These are phyloP conservation scores for Agrostemma githago DNA, from an alignment of 148 eudicot genomes.

Conservation along the genomic window DNA sequence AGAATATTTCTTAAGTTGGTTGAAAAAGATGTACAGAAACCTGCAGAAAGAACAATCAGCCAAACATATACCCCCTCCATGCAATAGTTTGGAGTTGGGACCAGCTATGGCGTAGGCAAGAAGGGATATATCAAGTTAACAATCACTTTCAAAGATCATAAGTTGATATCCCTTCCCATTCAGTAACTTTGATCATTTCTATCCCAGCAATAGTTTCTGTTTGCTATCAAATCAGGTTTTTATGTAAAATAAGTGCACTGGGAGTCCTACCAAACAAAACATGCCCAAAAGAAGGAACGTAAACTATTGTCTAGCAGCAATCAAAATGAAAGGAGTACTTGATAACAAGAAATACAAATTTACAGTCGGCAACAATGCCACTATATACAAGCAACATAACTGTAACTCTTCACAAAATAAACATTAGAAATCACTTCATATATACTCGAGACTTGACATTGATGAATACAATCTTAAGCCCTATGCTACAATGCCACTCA, in stretches of 20 bases:
- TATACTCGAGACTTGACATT: background rate
- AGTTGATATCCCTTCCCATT: background rate
- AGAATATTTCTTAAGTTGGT: background rate
- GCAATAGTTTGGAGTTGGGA: background rate
- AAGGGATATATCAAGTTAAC: background rate
- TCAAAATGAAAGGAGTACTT: background rate
- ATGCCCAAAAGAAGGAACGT: background rate
- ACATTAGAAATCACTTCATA: background rate
- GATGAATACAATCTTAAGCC: slow-evolving; percentile 3
- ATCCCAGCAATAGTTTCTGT: background rate
- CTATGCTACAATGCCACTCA: background rate
- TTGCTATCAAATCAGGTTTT: background rate
- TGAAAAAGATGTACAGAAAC: background rate
- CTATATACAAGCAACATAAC: too few relatives aligned
- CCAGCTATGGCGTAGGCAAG: background rate
- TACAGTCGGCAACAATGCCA: too few relatives aligned
- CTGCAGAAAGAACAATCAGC: background rate
- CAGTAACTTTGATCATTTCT: background rate
- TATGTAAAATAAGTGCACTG: background rate
- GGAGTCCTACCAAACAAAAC: background rate
- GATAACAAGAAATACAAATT: too few relatives aligned
- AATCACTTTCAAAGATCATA: background rate
- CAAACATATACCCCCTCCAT: background rate
- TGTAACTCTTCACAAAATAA: too few relatives aligned
- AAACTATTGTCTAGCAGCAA: too few relatives aligned